phyloP scores from a whole-genome alignment of 75 land plant genomes.

The Isoetes taiwanensis region DNA sequence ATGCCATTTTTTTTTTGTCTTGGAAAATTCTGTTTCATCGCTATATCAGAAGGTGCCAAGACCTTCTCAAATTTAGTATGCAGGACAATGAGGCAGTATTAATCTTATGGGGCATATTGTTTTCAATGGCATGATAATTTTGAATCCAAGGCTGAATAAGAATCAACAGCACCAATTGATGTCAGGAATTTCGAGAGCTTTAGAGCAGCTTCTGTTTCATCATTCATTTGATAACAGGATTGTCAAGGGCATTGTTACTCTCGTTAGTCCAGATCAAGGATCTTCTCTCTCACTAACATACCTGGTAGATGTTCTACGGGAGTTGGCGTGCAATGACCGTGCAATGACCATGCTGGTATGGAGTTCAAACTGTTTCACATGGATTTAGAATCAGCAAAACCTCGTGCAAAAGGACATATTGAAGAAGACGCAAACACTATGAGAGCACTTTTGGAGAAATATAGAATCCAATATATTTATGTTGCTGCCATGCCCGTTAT shows the following conservation, averaged over 20 bases:
- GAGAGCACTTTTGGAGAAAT: background rate
- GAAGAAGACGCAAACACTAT: background rate
- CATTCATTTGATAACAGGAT: background rate
- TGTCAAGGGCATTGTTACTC: background rate
- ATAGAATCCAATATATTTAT: background rate
- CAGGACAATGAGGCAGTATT: slow-evolving; percentile 1
- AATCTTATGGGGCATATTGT: background rate
- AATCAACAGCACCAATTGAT: background rate
- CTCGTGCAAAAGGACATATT: too few relatives aligned
- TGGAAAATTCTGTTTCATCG: background rate
- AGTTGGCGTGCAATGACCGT: background rate
- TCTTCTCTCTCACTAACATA: background rate
- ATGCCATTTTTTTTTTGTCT: background rate
- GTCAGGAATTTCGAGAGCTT: background rate
- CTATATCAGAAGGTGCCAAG: background rate
- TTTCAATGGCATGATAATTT: background rate
- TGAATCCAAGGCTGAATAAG: background rate
- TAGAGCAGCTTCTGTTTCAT: background rate
- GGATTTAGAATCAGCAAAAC: too few relatives aligned
- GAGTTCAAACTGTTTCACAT: background rate
- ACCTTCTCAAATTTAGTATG: background rate
- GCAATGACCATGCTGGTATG: background rate
- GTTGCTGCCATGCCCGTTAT: background rate
- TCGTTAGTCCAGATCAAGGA: background rate
- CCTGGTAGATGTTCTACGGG: background rate